A percentile compares a stretch with the other conserved stretches of the same genome.
Conservation (phyloP, 1,284 basidiomycete species). For the Irpex sp. region DNA sequence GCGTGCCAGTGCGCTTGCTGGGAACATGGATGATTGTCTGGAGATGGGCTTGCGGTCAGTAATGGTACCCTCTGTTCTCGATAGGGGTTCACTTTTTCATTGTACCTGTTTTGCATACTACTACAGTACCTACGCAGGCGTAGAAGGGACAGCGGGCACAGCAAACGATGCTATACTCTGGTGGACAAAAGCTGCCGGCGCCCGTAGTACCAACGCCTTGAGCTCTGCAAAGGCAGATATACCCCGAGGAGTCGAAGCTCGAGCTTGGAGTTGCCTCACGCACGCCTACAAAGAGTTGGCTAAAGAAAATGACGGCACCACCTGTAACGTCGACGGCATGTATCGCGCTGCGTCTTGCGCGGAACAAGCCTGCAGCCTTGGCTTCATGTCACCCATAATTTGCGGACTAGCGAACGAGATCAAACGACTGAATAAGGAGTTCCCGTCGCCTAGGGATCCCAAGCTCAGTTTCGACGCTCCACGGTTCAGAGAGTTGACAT, state of each 20-base stretch:
- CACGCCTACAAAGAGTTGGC: background rate
- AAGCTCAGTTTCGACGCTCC: background rate
- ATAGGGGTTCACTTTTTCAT: background rate
- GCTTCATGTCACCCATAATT: conserved; percentile 3
- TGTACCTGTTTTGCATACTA: background rate
- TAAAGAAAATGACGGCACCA: background rate
- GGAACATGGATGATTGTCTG: background rate
- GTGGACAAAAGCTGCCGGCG: background rate
- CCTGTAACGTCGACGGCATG: conserved; percentile 6
- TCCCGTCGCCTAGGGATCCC: background rate
- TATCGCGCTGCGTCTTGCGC: conserved; percentile 5
- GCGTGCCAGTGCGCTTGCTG: background rate
- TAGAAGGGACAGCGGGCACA: background rate
- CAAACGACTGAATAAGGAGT: background rate
- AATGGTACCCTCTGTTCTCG: background rate
- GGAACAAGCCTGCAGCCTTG: conserved; percentile 1
- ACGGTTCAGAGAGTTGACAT: conserved; percentile 3
- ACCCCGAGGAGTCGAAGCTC: background rate
- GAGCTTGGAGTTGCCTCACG: background rate
- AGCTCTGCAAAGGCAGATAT: background rate
- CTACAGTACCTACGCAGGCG: background rate
- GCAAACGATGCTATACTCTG: background rate
- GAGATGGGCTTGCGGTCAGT: background rate
- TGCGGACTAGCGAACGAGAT: background rate
- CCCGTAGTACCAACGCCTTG: background rate